Evolutionary conservation across 2,329 filamentous ascomycete genomes (phyloP).

Genomic region (Lecanoromycetidae sp.): DNA sequence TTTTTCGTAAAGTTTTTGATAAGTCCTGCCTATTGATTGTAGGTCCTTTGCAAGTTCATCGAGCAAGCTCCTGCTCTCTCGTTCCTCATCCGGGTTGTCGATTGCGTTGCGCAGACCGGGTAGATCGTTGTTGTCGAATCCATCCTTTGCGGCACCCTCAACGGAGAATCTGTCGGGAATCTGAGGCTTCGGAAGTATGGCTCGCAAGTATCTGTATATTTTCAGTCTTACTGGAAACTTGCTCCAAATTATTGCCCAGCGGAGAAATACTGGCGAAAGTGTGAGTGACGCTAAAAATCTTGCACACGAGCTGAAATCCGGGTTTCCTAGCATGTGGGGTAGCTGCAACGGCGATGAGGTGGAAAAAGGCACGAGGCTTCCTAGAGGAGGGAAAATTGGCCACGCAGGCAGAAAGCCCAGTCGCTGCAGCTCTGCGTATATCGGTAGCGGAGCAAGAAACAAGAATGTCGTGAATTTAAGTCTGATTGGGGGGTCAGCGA

Average conservation of each 20-base stretch:
- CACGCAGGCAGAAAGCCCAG: constrained; percentile 7
- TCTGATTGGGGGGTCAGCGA: not conserved
- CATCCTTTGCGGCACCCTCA: constrained; percentile 1
- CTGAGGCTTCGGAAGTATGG: constrained; percentile 11
- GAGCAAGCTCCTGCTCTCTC: not conserved
- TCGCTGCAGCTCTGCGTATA: constrained; percentile 13
- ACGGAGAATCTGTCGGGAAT: constrained; percentile 8
- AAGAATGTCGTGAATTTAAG: constrained; percentile 4
- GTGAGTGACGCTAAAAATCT: constrained; percentile 1
- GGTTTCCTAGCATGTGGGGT: not conserved
- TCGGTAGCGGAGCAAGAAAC: constrained; percentile 10
- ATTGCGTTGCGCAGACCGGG: not conserved
- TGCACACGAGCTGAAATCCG: not conserved
- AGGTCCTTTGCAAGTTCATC: constrained; percentile 12
- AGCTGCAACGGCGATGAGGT: constrained; percentile 4
- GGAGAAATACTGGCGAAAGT: constrained; percentile 4
- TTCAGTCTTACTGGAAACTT: not conserved
- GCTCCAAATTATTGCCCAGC: not conserved
- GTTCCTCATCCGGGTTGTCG: not conserved
- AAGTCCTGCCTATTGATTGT: constrained; percentile 9
- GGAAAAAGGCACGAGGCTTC: not conserved
- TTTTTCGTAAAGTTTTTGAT: constrained; percentile 4
- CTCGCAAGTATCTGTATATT: constrained; percentile 5
- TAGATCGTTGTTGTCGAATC: constrained; percentile 3
- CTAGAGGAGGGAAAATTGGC: constrained; percentile 8